Base-by-base conservation (phyloP, 2,329 filamentous ascomycete genomes). In the Lachnellula willkommii region DNA sequence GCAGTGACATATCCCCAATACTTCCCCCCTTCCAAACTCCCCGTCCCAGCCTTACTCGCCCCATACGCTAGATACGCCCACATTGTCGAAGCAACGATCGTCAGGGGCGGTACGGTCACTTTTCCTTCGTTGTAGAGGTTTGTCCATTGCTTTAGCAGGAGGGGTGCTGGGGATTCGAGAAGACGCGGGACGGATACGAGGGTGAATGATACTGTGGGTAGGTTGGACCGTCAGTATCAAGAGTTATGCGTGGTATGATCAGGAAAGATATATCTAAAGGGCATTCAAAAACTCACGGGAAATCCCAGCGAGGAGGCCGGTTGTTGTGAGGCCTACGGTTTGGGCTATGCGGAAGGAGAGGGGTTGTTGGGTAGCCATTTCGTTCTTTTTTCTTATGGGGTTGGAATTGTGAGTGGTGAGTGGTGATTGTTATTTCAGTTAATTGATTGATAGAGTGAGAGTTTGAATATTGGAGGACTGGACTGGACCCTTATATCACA, bases 141-240 rank as follows among this genome's bases (percentile, higher is more conserved):
- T 56, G 68, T 63, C 80, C 80, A 85, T 69, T 85, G 82, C 37
- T 72, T 73, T 32, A 79, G 77, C 58, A 83, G 76, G 9, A 83
- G 69, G 2, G 76, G 76, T 1, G 78, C 75, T 1, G 82, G 82
- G 0, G 79, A 77, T 56, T 79, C 73, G 56, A 85, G 75, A 8
- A 84, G 69, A 40, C 78, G 74, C 28, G 28, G 28, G 4, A 32
- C 28, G 8, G 28, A 32, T 0, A 32, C 28, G 28, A 32, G 1
- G 82, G 82, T 2, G 80, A 52, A 32, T 8, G 37, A 39, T 5
- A 40, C 39, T 8, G 42, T 22, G 26, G 45, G 28, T 32, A 4
- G 28, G 9, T 43, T 46, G n/a, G 12, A 14, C 24, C 26, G 15
- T 20, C 28, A 50, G 20, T 17, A 50, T 39, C 14, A 11, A 22